Evolutionary conservation across 169 alveolate genomes (phyloP).

Genomic region (Cryptosporidium andersoni): DNA sequence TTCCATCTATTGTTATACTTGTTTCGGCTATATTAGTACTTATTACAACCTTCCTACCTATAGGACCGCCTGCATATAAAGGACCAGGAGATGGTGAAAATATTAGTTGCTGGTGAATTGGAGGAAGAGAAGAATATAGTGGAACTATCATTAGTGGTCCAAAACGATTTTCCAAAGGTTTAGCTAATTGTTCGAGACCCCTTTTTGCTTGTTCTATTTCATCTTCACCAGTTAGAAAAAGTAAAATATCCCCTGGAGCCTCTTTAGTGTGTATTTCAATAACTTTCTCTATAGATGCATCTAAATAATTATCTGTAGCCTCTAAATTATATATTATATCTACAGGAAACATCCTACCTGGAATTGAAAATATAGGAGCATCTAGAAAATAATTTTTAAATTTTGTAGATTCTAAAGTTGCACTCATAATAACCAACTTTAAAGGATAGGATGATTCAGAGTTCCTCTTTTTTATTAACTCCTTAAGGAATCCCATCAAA

Average conservation of each 20-base stretch:
- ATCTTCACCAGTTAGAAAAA: conserved; percentile 88
- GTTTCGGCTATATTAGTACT: conserved; percentile 99
- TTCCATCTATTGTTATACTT: conserved; percentile 98
- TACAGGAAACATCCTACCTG: conserved; percentile 98
- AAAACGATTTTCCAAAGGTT: conserved; percentile 54
- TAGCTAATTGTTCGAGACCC: conserved; percentile 72
- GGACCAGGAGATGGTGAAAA: conserved; percentile 96
- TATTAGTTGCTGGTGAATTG: conserved; percentile 93
- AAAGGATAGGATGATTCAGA: conserved; percentile 78
- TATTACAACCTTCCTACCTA: conserved; percentile 86
- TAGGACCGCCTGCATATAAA: conserved; percentile 88
- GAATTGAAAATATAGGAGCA: conserved; percentile 95
- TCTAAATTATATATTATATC: conserved; percentile 93
- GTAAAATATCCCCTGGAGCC: conserved; percentile 86
- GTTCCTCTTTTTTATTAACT: conserved; percentile 84
- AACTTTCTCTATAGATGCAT: conserved; percentile 91
- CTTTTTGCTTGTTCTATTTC: conserved; percentile 83
- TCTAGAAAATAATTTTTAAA: conserved; percentile 92
- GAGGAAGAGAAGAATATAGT: conserved; percentile 96
- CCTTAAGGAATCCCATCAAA: conserved; percentile 95
- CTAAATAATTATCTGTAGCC: conserved; percentile 94
- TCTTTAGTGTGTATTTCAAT: conserved; percentile 91
- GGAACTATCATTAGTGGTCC: conserved; percentile 90
- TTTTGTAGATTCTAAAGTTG: conserved; percentile 96
- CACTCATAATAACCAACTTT: conserved; percentile 96